Conservation (phyloP, 352 stramenopile genomes). For the Phytophthora sojae region DNA sequence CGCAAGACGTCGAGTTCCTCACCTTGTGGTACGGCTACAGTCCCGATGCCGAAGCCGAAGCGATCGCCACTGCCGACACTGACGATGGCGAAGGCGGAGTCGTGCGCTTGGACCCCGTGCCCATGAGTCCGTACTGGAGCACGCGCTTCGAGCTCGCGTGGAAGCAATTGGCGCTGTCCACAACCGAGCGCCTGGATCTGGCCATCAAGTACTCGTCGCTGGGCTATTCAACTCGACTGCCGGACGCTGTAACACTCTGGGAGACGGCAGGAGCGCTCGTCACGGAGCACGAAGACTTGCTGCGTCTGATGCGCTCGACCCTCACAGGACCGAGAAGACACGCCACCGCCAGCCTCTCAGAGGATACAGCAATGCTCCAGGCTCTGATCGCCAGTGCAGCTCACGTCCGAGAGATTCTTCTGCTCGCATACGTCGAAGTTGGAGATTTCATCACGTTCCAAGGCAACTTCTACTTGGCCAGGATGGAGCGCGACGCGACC, state of each 20-base stretch:
- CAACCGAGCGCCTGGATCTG: constrained; percentile 70
- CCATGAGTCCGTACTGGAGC: constrained; percentile 69
- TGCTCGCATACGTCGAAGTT: constrained; percentile 52
- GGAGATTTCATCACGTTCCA: constrained; percentile 73
- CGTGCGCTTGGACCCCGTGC: constrained; percentile 58
- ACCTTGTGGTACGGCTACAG: constrained; percentile 70
- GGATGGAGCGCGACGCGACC: constrained; percentile 67
- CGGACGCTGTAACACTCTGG: constrained; percentile 49
- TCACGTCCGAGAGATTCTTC: not conserved
- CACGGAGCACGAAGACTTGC: constrained; percentile 65
- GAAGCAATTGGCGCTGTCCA: constrained; percentile 69
- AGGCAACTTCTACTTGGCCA: constrained; percentile 74
- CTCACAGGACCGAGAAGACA: constrained; percentile 11
- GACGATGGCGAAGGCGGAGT: constrained; percentile 19
- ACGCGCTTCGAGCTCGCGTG: constrained; percentile 72
- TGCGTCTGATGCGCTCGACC: constrained; percentile 41
- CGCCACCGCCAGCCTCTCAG: constrained; percentile 1
- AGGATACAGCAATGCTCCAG: not conserved
- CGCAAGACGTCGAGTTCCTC: constrained; percentile 69
- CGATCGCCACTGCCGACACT: constrained; percentile 15
- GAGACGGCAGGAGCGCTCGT: constrained; percentile 59
- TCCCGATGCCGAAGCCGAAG: constrained; percentile 44
- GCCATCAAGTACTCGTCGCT: constrained; percentile 82
- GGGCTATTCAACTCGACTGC: constrained; percentile 55
- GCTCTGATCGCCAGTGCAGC: not conserved